Percentiles rank a stretch among this genome's conserved stretches.
phyloP scores from a whole-genome alignment of 331 rosid genomes.

The Quercus tomentella region DNA sequence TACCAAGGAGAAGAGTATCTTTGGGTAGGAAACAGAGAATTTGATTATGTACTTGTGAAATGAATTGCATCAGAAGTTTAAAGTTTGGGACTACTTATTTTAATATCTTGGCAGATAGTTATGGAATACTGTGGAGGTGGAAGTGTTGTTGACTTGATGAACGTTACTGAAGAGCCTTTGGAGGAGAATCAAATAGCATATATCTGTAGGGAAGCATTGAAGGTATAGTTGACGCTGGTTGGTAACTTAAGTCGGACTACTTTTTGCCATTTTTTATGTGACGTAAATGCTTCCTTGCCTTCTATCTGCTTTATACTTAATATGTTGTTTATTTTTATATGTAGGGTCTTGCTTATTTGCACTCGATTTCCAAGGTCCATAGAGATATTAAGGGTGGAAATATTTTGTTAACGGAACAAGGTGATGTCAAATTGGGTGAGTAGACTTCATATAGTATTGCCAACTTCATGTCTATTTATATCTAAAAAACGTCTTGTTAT shows the following conservation, averaged over 20 bases:
- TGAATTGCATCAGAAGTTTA: conserved; percentile 15
- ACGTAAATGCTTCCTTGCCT: not conserved
- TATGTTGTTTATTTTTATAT: conserved; percentile 19
- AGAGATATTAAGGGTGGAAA: conserved; percentile 99
- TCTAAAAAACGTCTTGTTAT: not conserved
- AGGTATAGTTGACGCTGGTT: conserved; percentile 43
- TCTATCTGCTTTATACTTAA: conserved; percentile 2
- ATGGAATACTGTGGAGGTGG: conserved; percentile 99
- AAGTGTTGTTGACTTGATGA: conserved; percentile 93
- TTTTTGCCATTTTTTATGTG: not conserved
- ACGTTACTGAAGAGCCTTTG: conserved; percentile 73
- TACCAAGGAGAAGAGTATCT: conserved; percentile 99
- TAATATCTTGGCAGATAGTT: conserved; percentile 77
- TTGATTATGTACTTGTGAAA: not conserved
- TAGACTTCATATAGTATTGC: conserved; percentile 8
- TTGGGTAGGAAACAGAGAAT: conserved; percentile 57
- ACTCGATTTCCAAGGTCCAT: conserved; percentile 94
- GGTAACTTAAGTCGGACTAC: not conserved
- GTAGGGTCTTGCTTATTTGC: conserved; percentile 94
- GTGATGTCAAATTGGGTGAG: conserved; percentile 98
- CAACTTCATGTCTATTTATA: not conserved
- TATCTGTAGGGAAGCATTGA: conserved; percentile 90
- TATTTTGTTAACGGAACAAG: conserved; percentile 94
- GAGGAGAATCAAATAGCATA: conserved; percentile 95
- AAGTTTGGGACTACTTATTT: conserved; percentile 28